phyloP scores from a whole-genome alignment of 2,329 filamentous ascomycete species.

The Atkinsonella hypoxylon region DNA sequence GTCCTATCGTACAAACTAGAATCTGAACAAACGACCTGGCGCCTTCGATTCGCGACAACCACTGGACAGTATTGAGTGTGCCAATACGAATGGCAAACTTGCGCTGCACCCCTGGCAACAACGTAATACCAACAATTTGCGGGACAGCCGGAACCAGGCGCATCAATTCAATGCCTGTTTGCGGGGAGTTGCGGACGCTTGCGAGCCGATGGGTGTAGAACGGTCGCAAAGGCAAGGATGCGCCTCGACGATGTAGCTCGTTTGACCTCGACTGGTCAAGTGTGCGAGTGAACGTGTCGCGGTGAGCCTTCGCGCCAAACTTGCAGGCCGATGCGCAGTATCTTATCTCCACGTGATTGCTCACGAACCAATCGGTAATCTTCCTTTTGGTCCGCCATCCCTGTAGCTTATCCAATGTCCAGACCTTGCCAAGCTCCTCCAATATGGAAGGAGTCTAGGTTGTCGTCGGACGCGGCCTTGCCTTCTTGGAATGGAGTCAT shows the following conservation, averaged over 20 bases:
- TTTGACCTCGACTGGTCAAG: neutral
- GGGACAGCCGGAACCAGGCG: neutral
- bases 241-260: slow-evolving; percentile 5
- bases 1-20: slow-evolving; percentile 1
- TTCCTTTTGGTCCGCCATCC: slow-evolving; percentile 6
- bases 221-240: slow-evolving; percentile 12
- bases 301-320: slow-evolving; percentile 1
- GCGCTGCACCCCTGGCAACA: neutral
- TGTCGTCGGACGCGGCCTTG: too few species aligned
- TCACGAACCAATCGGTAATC: slow-evolving; percentile 14
- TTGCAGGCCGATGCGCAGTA: neutral
- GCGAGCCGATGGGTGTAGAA: slow-evolving; percentile 7
- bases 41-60: neutral
- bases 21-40: neutral
- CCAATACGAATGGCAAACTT: neutral
- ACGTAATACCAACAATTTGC: neutral
- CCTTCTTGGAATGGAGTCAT: too few species aligned
- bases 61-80: neutral
- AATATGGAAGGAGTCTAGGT: too few species aligned
- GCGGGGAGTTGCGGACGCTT: neutral
- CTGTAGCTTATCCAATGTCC: neutral
- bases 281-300: neutral
- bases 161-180: slow-evolving; percentile 1
- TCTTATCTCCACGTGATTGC: slow-evolving; percentile 13
- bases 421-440: too few species aligned